These are phyloP conservation scores for Ilex paraguariensis DNA, from an alignment of 305 asterid species.

Conservation along the genomic window DNA sequence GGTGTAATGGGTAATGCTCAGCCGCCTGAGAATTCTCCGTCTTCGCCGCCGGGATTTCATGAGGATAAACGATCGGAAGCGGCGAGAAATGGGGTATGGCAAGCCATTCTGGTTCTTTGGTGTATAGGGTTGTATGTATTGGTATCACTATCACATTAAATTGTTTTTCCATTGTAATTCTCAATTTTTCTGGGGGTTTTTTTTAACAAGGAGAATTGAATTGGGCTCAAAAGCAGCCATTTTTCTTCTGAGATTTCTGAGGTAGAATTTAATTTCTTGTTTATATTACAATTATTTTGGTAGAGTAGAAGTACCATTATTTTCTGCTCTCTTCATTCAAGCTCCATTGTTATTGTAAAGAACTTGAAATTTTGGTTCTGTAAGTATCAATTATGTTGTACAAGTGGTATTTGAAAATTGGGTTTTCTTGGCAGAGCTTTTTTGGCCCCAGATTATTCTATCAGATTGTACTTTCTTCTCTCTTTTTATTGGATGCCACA, in stretches of 20 bases:
- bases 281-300: too few species aligned
- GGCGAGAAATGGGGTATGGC: conserved; percentile 7
- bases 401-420: neutral
- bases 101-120: conserved; percentile 28
- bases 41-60: conserved; percentile 25
- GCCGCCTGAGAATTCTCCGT: conserved; percentile 36
- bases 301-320: too few species aligned
- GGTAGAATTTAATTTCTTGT: too few species aligned
- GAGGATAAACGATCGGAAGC: conserved; percentile 19
- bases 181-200: neutral
- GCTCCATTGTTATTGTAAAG: neutral
- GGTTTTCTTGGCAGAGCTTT: neutral
- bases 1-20: conserved; percentile 29
- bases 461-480: too few species aligned
- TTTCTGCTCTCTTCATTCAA: too few species aligned
- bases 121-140: conserved; percentile 26
- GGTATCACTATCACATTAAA: conserved; percentile 8
- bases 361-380: neutral
- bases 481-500: too few species aligned
- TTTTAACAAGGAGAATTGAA: neutral
- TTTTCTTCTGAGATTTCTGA: too few species aligned
- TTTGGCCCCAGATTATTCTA: too few species aligned
- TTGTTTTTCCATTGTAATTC: conserved; percentile 18
- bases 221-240: neutral
- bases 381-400: neutral